Evolutionary conservation across 2,329 filamentous ascomycete genomes (phyloP).

Genomic region (Trichoderma guizhouense): DNA sequence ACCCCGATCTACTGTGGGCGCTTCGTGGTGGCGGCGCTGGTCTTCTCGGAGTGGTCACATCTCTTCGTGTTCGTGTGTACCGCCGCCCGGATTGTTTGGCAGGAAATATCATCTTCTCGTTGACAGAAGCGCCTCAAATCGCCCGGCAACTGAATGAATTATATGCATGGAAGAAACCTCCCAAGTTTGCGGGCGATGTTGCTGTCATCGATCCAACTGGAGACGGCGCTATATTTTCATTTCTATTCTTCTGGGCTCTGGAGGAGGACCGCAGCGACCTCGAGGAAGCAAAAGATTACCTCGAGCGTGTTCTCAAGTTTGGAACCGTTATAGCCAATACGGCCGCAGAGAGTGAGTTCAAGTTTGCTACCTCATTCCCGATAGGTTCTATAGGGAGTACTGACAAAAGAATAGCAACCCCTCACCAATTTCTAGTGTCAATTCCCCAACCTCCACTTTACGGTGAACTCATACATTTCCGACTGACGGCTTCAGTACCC

Average conservation of each 20-base stretch:
- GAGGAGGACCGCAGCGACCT: not conserved
- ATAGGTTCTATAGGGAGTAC: not conserved
- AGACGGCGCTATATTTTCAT: not conserved
- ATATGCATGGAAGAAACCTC: slow-evolving; percentile 5
- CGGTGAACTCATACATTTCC: not conserved
- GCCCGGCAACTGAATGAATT: not conserved
- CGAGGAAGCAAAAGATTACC: not conserved
- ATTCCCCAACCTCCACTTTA: not conserved
- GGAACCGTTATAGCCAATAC: not conserved
- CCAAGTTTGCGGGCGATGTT: not conserved
- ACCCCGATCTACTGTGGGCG: slow-evolving; percentile 27
- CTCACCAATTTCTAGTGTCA: not conserved
- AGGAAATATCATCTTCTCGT: not conserved
- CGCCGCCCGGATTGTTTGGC: slow-evolving; percentile 6
- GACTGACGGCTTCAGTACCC: not conserved
- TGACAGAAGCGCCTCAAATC: not conserved
- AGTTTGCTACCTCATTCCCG: not conserved
- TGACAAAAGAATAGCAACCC: not conserved
- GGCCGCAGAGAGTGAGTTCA: not conserved
- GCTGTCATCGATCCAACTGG: not conserved
- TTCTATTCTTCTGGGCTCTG: not conserved
- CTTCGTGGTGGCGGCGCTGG: slow-evolving; percentile 28
- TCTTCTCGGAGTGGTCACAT: slow-evolving; percentile 28
- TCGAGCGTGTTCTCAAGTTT: not conserved
- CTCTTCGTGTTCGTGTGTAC: slow-evolving; percentile 28